A percentile compares a stretch with the other conserved stretches of the same genome.
Conservation (phyloP, 805 yeast species). For the Starmera pachycereana region DNA sequence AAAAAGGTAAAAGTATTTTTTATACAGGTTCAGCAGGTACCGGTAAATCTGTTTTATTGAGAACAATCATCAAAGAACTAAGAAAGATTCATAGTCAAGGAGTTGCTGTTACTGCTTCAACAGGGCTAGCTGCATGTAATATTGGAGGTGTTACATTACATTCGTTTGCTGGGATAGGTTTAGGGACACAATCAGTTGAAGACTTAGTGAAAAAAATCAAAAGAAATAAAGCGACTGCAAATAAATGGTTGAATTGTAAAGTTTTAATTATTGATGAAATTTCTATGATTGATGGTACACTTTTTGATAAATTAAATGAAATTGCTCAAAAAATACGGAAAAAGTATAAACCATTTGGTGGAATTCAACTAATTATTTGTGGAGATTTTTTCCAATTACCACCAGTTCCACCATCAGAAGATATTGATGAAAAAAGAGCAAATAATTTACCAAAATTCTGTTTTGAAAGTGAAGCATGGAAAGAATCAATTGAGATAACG, state of each 20-base stretch:
- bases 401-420: constrained; percentile 40
- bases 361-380: constrained; percentile 64
- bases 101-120: constrained; percentile 76
- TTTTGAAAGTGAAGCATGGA: constrained; percentile 60
- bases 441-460: constrained; percentile 35
- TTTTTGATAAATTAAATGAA: constrained; percentile 52
- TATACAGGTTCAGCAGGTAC: constrained; percentile 99
- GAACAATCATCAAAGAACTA: constrained; percentile 46
- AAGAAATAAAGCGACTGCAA: constrained; percentile 35
- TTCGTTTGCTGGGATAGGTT: constrained; percentile 69
- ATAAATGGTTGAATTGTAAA: constrained; percentile 44
- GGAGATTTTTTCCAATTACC: constrained; percentile 83
- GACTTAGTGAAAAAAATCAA: constrained; percentile 41
- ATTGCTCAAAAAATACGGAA: constrained; percentile 45
- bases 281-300: constrained; percentile 67
- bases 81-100: constrained; percentile 33
- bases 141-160: constrained; percentile 74
- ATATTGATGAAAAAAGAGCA: constrained; percentile 1
- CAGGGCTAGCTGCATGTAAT: constrained; percentile 77
- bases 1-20: constrained; percentile 59
- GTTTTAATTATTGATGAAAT: constrained; percentile 71
- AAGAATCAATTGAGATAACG: constrained; percentile 41
- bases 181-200: constrained; percentile 46
- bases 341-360: constrained; percentile 57
- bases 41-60: constrained; percentile 85